Conservation (phyloP, 495 filamentous ascomycete genomes). For the Lasiosphaeriaceae sp. region DNA sequence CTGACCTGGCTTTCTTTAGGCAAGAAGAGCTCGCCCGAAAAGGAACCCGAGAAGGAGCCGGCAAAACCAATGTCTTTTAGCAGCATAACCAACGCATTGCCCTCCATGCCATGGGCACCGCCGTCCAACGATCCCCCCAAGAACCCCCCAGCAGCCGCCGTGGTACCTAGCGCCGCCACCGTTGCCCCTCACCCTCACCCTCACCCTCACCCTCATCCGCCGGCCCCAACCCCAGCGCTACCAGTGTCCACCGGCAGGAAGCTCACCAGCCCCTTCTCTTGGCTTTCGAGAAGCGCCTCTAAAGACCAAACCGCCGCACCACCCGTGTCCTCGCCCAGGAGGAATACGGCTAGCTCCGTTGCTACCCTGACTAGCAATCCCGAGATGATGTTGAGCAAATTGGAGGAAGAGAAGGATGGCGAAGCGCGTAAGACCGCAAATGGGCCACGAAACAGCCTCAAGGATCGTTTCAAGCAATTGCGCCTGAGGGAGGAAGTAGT, state of each 20-base stretch:
- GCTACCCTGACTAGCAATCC: conserved; percentile 70
- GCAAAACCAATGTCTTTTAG: conserved; percentile 43
- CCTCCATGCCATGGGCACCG: conserved; percentile 55
- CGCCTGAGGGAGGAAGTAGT: conserved; percentile 75
- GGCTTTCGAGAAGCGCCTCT: conserved; percentile 73
- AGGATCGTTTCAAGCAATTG: conserved; percentile 81
- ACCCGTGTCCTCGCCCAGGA: conserved; percentile 41
- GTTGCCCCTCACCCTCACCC: conserved; percentile 8
- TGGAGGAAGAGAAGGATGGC: conserved; percentile 62
- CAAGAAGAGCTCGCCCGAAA: neutral
- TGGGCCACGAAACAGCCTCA: conserved; percentile 62
- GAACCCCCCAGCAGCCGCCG: conserved; percentile 24
- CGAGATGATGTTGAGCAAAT: conserved; percentile 65
- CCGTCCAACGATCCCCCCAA: conserved; percentile 36
- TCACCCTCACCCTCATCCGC: conserved; percentile 3
- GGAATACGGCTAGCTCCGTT: conserved; percentile 73
- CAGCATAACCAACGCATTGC: conserved; percentile 43
- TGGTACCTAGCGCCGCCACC: conserved; percentile 36
- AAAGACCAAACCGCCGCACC: conserved; percentile 58
- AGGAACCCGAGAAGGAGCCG: conserved; percentile 16
- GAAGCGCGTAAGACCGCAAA: conserved; percentile 31
- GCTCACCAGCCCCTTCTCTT: conserved; percentile 75
- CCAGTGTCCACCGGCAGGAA: conserved; percentile 51
- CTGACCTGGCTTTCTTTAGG: no score
- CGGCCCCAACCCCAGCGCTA: conserved; percentile 28